Evolutionary conservation across 1,284 basidiomycete species (phyloP).

Genomic region (Phellinidium pouzarii): DNA sequence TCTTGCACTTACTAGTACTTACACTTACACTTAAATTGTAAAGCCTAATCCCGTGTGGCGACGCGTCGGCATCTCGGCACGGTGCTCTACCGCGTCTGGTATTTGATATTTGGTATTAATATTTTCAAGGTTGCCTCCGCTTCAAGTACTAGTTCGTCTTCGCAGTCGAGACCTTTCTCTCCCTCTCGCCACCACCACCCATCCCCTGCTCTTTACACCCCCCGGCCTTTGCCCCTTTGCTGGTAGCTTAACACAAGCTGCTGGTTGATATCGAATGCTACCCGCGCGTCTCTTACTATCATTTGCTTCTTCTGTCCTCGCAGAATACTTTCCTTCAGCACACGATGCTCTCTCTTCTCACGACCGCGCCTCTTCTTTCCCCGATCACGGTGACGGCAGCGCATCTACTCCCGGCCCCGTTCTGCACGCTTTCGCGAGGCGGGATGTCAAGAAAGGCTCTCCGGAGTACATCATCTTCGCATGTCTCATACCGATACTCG

Average conservation of each 20-base stretch:
- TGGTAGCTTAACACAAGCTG: constrained; percentile 14
- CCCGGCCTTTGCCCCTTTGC: not conserved
- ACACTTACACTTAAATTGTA: too few species aligned
- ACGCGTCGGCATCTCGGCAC: too few species aligned
- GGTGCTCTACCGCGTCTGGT: too few species aligned
- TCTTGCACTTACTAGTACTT: too few species aligned
- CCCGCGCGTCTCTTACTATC: constrained; percentile 12
- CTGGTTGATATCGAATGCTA: constrained; percentile 17
- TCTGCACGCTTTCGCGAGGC: constrained; percentile 10
- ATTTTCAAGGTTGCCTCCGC: too few species aligned
- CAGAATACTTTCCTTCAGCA: constrained; percentile 8
- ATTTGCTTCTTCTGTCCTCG: constrained; percentile 16
- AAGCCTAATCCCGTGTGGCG: too few species aligned
- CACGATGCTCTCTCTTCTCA: constrained; percentile 9
- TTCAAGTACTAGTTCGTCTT: too few species aligned
- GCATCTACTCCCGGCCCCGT: not conserved
- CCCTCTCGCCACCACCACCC: not conserved
- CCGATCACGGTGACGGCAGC: not conserved
- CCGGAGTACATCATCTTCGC: constrained; percentile 12
- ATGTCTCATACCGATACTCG: constrained; percentile 43
- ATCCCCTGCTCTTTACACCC: not conserved
- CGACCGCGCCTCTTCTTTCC: not conserved
- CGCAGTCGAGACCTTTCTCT: not conserved
- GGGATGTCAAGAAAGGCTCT: constrained; percentile 2
- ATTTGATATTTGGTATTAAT: too few species aligned